phyloP scores from a whole-genome alignment of 306 rosid species.

The Bauhinia variegata region DNA sequence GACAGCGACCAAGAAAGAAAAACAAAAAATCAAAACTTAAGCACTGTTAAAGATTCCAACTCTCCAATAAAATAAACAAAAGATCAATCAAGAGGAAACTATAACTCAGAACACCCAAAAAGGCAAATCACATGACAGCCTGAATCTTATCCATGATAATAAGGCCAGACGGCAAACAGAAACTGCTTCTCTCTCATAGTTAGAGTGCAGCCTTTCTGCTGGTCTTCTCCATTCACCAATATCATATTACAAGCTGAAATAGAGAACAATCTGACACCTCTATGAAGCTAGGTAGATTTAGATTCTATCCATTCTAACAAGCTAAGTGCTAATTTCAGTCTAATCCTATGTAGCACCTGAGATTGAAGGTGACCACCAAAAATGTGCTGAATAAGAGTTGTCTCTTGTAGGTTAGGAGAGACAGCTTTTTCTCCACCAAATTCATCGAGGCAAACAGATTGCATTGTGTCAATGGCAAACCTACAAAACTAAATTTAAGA shows the following conservation, averaged over 20 bases:
- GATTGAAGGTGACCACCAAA: constrained; percentile 96
- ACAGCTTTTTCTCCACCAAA: constrained; percentile 94
- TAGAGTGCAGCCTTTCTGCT: background rate
- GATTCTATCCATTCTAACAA: constrained; percentile 20
- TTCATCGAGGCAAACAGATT: constrained; percentile 90
- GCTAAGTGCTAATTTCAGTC: constrained; percentile 10
- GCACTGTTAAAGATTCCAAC: background rate
- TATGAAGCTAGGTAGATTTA: background rate
- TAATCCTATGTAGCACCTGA: constrained; percentile 63
- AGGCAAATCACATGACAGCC: constrained; percentile 11
- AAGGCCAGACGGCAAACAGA: constrained; percentile 7
- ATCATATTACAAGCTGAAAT: background rate
- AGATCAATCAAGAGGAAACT: constrained; percentile 23
- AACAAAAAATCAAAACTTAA: background rate
- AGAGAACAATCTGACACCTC: background rate
- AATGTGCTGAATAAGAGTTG: constrained; percentile 89
- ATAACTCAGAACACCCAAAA: background rate
- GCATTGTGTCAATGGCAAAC: constrained; percentile 93
- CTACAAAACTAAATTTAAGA: constrained; percentile 43
- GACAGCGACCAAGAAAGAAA: constrained; percentile 12
- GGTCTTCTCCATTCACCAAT: constrained; percentile 3
- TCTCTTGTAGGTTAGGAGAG: constrained; percentile 69
- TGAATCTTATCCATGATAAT: constrained; percentile 2
- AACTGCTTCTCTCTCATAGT: constrained; percentile 10
- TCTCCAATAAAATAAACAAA: background rate